Evolutionary conservation across 495 filamentous ascomycete species (phyloP).

Genomic region (Rostrohypoxylon terebratum): DNA sequence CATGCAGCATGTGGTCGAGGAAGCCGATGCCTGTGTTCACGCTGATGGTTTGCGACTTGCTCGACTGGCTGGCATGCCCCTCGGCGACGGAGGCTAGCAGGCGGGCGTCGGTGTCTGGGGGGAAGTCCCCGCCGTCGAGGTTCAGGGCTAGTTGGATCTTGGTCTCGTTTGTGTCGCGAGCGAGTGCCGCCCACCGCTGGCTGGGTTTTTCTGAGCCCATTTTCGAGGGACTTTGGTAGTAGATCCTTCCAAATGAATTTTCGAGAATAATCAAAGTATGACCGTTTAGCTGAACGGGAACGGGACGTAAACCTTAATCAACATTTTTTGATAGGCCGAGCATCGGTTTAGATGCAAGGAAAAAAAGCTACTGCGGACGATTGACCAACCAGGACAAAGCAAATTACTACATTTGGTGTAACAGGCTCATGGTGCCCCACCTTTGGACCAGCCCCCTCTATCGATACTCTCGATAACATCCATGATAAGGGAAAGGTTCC

Average conservation of each 20-base stretch:
- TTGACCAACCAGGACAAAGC: conserved; percentile 40
- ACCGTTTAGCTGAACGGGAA: neutral
- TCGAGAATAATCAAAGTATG: neutral
- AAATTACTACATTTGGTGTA: conserved; percentile 33
- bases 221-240: conserved; percentile 17
- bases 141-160: conserved; percentile 92
- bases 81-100: conserved; percentile 55
- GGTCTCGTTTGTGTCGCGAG: conserved; percentile 95
- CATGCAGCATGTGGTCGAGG: conserved; percentile 98
- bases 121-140: conserved; percentile 88
- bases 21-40: conserved; percentile 98
- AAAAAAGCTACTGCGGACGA: conserved; percentile 26
- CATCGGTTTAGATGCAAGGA: conserved; percentile 32
- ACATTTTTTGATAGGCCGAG: conserved; percentile 32
- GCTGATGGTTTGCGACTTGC: conserved; percentile 82
- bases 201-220: conserved; percentile 53
- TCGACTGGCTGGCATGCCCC: conserved; percentile 83
- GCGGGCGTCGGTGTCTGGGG: conserved; percentile 63
- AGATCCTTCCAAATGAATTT: neutral
- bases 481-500: conserved; percentile 37
- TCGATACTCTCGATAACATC: conserved; percentile 41
- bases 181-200: conserved; percentile 76
- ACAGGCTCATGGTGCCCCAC: conserved; percentile 20
- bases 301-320: conserved; percentile 6
- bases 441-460: conserved; percentile 24